Conservation (phyloP, 1,139 yeast species). For the Yamadazyma songkhlaensis region DNA sequence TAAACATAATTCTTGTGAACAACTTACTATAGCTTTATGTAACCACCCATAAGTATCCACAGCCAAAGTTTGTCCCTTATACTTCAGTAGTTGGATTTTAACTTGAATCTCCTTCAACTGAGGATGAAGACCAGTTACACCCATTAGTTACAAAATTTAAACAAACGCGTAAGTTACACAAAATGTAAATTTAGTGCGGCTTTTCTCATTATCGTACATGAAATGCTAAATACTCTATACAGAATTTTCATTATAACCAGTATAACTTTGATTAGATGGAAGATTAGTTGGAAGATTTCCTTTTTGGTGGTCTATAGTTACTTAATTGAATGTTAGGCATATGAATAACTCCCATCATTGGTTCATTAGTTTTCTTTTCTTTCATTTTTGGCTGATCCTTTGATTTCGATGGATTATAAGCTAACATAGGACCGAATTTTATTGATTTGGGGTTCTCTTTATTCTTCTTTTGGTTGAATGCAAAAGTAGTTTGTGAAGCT, state of each 20-base stretch:
- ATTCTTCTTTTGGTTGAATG: conserved; percentile 8
- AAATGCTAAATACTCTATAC: conserved; percentile 1
- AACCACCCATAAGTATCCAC: conserved; percentile 97
- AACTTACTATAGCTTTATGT: conserved; percentile 78
- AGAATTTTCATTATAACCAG: conserved; percentile 2
- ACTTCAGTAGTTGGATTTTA: conserved; percentile 53
- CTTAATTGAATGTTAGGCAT: conserved; percentile 35
- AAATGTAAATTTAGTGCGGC: background rate
- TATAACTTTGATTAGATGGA: too few relatives aligned
- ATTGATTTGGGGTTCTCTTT: conserved; percentile 29
- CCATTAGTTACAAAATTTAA: conserved; percentile 54
- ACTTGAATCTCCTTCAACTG: conserved; percentile 71
- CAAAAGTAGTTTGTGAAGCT: conserved; percentile 13
- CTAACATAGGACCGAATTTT: conserved; percentile 42
- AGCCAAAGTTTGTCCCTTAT: conserved; percentile 76
- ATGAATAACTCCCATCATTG: conserved; percentile 20
- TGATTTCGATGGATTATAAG: conserved; percentile 41
- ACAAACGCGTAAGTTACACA: background rate
- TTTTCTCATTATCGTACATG: background rate
- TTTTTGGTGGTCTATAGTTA: conserved; percentile 34
- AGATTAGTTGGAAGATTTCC: conserved; percentile 9
- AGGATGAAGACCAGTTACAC: conserved; percentile 76
- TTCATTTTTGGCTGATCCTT: conserved; percentile 10
- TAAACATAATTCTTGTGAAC: conserved; percentile 80
- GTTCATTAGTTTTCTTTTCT: conserved; percentile 14